These are phyloP conservation scores for Fragaria nilgerrensis DNA, from an alignment of 306 rosid genomes.

Conservation along the genomic window DNA sequence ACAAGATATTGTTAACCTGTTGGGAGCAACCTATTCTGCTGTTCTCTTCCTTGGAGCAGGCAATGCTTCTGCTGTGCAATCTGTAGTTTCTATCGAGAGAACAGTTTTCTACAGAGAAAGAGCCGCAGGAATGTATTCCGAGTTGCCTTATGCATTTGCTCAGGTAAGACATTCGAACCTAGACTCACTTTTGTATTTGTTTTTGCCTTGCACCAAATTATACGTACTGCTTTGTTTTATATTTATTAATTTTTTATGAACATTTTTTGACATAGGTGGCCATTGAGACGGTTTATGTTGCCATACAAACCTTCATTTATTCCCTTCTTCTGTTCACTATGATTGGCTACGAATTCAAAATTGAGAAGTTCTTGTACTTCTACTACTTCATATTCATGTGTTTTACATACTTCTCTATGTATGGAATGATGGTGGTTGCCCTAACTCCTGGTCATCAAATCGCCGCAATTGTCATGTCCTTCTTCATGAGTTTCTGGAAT, in stretches of 20 bases:
- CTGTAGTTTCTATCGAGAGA: constrained; percentile 51
- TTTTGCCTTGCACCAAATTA: not conserved
- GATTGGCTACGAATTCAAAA: constrained; percentile 52
- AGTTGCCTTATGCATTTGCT: constrained; percentile 57
- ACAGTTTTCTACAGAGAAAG: constrained; percentile 69
- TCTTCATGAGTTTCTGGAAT: constrained; percentile 64
- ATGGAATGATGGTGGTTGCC: constrained; percentile 64
- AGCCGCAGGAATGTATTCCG: constrained; percentile 73
- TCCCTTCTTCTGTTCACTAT: constrained; percentile 43
- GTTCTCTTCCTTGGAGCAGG: constrained; percentile 52
- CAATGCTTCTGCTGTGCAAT: constrained; percentile 46
- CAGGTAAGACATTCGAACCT: constrained; percentile 36
- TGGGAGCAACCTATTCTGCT: constrained; percentile 58
- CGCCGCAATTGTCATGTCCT: constrained; percentile 51
- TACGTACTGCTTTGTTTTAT: not conserved
- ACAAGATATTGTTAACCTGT: constrained; percentile 41
- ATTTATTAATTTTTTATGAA: not conserved
- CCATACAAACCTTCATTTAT: constrained; percentile 39
- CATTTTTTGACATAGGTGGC: constrained; percentile 41
- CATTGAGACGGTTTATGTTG: constrained; percentile 56
- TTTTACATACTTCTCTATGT: constrained; percentile 55
- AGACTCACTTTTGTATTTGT: not conserved
- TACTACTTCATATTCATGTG: constrained; percentile 27
- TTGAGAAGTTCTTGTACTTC: constrained; percentile 10
- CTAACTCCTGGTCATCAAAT: constrained; percentile 56